These are phyloP conservation scores for Coemansia sp. DNA, from an alignment of 192 early-diverging fungal genomes.

Conservation along the genomic window DNA sequence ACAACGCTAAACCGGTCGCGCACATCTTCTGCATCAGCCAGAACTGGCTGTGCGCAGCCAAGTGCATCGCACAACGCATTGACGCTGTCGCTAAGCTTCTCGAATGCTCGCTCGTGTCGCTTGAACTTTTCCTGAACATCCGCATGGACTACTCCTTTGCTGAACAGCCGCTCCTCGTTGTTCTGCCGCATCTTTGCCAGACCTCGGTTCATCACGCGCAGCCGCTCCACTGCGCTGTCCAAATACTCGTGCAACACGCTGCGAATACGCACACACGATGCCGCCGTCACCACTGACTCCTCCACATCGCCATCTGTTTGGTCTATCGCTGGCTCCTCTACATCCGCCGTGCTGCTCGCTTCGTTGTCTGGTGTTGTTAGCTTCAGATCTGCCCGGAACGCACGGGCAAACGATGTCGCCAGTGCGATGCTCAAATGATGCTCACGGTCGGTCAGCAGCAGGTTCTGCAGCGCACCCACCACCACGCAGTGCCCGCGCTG, in stretches of 20 bases:
- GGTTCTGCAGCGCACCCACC: slow-evolving; percentile 42
- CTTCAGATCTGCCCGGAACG: slow-evolving; percentile 29
- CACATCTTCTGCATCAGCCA: slow-evolving; percentile 67
- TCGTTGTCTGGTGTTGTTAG: slow-evolving; percentile 1
- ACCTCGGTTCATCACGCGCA: slow-evolving; percentile 51
- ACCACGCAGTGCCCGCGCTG: slow-evolving; percentile 50
- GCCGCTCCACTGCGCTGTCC: slow-evolving; percentile 36
- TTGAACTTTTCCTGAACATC: slow-evolving; percentile 43
- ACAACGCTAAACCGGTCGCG: slow-evolving; percentile 43
- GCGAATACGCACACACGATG: slow-evolving; percentile 26
- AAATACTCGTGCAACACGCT: slow-evolving; percentile 39
- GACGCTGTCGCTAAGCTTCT: slow-evolving; percentile 33
- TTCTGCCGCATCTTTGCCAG: slow-evolving; percentile 71
- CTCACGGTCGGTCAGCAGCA: slow-evolving; percentile 45
- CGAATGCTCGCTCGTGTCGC: slow-evolving; percentile 25
- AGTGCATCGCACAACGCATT: slow-evolving; percentile 70
- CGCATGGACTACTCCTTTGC: slow-evolving; percentile 60
- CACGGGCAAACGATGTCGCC: slow-evolving; percentile 34
- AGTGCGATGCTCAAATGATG: slow-evolving; percentile 44
- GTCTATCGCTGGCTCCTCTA: slow-evolving; percentile 5
- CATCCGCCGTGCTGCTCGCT: not conserved
- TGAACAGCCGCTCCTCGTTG: slow-evolving; percentile 79
- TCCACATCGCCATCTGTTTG: too few species aligned
- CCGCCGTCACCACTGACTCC: slow-evolving; percentile 13
- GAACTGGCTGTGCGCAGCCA: slow-evolving; percentile 70